A percentile compares a stretch with the other conserved stretches of the same genome.
Evolutionary conservation across 2,329 filamentous ascomycete species (phyloP).

Genomic region (Fusarium clavum): DNA sequence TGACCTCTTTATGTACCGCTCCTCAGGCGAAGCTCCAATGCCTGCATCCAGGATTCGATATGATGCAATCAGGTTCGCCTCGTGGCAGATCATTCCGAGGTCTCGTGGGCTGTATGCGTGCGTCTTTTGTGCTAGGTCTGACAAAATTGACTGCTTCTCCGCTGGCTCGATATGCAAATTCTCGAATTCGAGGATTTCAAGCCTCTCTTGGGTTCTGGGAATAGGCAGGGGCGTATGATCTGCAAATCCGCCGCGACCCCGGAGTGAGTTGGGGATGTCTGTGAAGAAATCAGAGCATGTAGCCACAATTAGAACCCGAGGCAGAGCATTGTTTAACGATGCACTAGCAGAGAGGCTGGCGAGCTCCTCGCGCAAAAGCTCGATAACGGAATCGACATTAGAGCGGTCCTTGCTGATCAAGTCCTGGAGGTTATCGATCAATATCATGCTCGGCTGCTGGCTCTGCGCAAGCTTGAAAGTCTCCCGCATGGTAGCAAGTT

Average conservation of each 20-base stretch:
- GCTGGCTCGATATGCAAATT: slow-evolving; percentile 59
- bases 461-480: slow-evolving; percentile 76
- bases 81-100: slow-evolving; percentile 70
- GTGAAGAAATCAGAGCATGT: slow-evolving; percentile 77
- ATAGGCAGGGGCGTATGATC: slow-evolving; percentile 79
- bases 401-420: slow-evolving; percentile 72
- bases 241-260: slow-evolving; percentile 72
- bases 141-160: slow-evolving; percentile 64
- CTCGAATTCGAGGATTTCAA: slow-evolving; percentile 77
- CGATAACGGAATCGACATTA: slow-evolving; percentile 63
- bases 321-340: slow-evolving; percentile 52
- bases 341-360: slow-evolving; percentile 62
- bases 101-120: slow-evolving; percentile 90
- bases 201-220: slow-evolving; percentile 76
- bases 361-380: slow-evolving; percentile 65
- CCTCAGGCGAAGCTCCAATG: slow-evolving; percentile 19
- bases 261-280: slow-evolving; percentile 77
- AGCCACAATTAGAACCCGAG: slow-evolving; percentile 77
- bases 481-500: slow-evolving; percentile 70
- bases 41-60: slow-evolving; percentile 42
- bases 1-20: slow-evolving; percentile 51
- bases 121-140: slow-evolving; percentile 76
- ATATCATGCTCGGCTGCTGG: slow-evolving; percentile 78
- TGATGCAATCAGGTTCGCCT: slow-evolving; percentile 44
- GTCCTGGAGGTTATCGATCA: slow-evolving; percentile 82